Evolutionary conservation across 2,329 filamentous ascomycete species (phyloP).

Genomic region (Piedraia hortae): DNA sequence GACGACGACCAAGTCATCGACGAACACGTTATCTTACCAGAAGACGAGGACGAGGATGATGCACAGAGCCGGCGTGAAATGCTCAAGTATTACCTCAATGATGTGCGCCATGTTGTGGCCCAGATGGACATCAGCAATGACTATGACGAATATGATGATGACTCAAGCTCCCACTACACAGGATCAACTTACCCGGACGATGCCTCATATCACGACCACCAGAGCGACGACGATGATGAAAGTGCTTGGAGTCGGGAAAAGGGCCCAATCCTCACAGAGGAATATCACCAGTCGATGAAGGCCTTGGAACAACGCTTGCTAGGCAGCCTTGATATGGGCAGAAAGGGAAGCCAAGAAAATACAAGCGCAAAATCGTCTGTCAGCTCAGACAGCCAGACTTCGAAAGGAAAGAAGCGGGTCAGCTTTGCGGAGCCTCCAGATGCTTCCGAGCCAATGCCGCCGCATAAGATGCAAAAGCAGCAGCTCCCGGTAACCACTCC

Average conservation of each 20-base stretch:
- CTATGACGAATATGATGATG: slow-evolving; percentile 19
- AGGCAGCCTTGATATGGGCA: slow-evolving; percentile 32
- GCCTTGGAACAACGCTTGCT: slow-evolving; percentile 56
- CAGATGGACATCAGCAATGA: slow-evolving; percentile 51
- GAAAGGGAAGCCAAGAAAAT: slow-evolving; percentile 20
- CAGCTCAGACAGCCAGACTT: slow-evolving; percentile 7
- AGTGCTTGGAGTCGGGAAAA: slow-evolving; percentile 53
- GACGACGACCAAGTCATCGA: slow-evolving; percentile 16
- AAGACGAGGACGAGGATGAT: slow-evolving; percentile 55
- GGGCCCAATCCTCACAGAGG: slow-evolving; percentile 36
- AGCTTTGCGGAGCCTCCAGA: slow-evolving; percentile 54
- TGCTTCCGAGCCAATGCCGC: slow-evolving; percentile 26
- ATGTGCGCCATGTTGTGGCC: slow-evolving; percentile 76
- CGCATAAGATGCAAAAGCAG: slow-evolving; percentile 9
- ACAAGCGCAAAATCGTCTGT: slow-evolving; percentile 4
- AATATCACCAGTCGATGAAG: slow-evolving; percentile 59
- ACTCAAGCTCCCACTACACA: slow-evolving; percentile 9
- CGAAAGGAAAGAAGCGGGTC: slow-evolving; percentile 35
- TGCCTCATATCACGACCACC: slow-evolving; percentile 13
- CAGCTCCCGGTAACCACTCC: slow-evolving; percentile 5
- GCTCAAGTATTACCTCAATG: slow-evolving; percentile 66
- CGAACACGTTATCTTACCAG: slow-evolving; percentile 31
- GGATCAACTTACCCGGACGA: slow-evolving; percentile 7
- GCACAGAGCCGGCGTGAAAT: slow-evolving; percentile 60
- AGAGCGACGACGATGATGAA: slow-evolving; percentile 43